Percentiles rank a stretch among this genome's conserved stretches.
Evolutionary conservation across 192 early-diverging fungal genomes (phyloP).

Genomic region (Diversispora epigaea): DNA sequence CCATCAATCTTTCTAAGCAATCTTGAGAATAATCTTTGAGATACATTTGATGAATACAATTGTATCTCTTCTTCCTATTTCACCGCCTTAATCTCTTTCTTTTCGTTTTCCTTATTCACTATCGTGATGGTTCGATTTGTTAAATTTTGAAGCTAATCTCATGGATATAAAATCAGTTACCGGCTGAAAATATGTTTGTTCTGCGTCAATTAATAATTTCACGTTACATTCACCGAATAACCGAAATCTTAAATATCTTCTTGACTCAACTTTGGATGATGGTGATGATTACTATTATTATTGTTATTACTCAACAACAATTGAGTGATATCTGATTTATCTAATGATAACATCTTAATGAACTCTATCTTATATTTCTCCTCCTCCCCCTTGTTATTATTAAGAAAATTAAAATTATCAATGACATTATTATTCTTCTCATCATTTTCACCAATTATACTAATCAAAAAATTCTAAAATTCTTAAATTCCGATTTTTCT

Average conservation of each 20-base stretch:
- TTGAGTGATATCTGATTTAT: slow-evolving; percentile 51
- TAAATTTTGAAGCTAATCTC: slow-evolving; percentile 68
- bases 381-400: slow-evolving; percentile 46
- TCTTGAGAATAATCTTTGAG: slow-evolving; percentile 60
- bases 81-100: slow-evolving; percentile 17
- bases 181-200: slow-evolving; percentile 91
- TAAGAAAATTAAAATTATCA: slow-evolving; percentile 3
- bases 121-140: slow-evolving; percentile 37
- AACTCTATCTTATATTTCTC: slow-evolving; percentile 65
- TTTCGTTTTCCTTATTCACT: no score
- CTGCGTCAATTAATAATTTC: slow-evolving; percentile 87
- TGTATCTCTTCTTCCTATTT: slow-evolving; percentile 41
- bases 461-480: slow-evolving; percentile 35
- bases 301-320: slow-evolving; percentile 38
- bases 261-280: slow-evolving; percentile 36
- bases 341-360: slow-evolving; percentile 62
- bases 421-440: slow-evolving; percentile 16
- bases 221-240: slow-evolving; percentile 58
- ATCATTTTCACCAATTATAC: slow-evolving; percentile 32
- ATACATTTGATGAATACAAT: slow-evolving; percentile 96
- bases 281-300: slow-evolving; percentile 1
- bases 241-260: slow-evolving; percentile 74
- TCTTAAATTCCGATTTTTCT: slow-evolving; percentile 39
- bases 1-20: slow-evolving; percentile 72
- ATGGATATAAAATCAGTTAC: slow-evolving; percentile 85